A percentile compares a stretch with the other conserved stretches of the same genome.
These are phyloP conservation scores for Solanum sitiens DNA, from an alignment of 257 asterid genomes.

Conservation along the genomic window DNA sequence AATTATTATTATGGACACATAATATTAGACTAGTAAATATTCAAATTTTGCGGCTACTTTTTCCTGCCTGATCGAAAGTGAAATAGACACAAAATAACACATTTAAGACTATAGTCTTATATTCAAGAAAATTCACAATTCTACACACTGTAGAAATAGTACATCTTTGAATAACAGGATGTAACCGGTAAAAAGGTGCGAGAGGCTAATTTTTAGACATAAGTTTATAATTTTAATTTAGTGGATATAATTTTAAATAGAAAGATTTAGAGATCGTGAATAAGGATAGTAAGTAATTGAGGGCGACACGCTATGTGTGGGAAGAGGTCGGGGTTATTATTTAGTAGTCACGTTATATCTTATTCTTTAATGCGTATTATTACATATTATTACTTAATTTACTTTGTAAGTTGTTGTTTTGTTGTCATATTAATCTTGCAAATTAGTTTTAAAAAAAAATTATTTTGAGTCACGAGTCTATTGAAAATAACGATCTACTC, in stretches of 20 bases:
- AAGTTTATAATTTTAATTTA: background rate
- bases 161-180: background rate
- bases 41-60: background rate
- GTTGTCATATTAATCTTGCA: background rate
- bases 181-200: fast-evolving
- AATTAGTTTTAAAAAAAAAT: fast-evolving
- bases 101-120: background rate
- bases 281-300: background rate
- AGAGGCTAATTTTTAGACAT: background rate
- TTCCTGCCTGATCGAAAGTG: background rate
- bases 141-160: background rate
- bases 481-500: fast-evolving
- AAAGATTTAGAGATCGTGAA: background rate
- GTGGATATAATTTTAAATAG: background rate
- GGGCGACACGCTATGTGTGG: background rate
- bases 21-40: background rate
- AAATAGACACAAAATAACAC: background rate
- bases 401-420: background rate
- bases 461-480: background rate
- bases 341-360: background rate
- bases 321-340: background rate
- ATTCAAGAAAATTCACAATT: background rate
- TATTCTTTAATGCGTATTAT: background rate
- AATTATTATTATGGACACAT: background rate
- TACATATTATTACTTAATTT: background rate